Evolutionary conservation across 164 flowering plant species (phyloP), one percentile per base, ranked within the genome.

Genomic region (Nymphaea thermarum): DNA sequence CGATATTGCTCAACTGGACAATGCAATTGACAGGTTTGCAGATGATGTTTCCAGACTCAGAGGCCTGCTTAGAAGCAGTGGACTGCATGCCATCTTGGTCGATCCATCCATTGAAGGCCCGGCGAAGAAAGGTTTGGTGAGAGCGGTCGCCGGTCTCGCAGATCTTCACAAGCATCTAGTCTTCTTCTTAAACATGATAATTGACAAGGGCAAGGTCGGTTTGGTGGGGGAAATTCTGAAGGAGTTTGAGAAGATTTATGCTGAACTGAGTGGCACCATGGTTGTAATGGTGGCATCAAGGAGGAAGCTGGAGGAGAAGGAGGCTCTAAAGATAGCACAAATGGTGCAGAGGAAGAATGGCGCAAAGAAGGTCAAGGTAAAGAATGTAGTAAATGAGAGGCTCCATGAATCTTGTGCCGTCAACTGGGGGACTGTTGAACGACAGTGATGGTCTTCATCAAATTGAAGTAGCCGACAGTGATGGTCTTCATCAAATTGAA

Each of bases 201-300:
- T 81, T 18, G 71, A 72, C 68, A 84, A 80, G 64, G 69, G 74
- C 8, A 80, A 78, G 71, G 71, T 79, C 64, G 81, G 70, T 43
- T 70, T 88, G 73, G 75, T 85, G 67, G 63, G 67, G 4, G 83
- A 82, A 36, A 84, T 84, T 59, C 43, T 89, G 78, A 73, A 74
- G 68, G 91, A 87, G 68, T 89, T 87, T 59, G 66, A 73, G 65
- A 81, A 85, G 78, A 75, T 88, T 53, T 82, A 73, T 45, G 84
- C 77, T 25, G 85, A 85, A 71, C 43, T 84, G 70, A 47, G 66
- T 67, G 82, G 84, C 71, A 75, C 79, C 36, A 70, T 47, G n/a
- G 73, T 77, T 45, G 83, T 80, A 41, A 45, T 75, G 71, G 79
- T 77, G 62, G 73, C 82, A 5, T 78, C 81, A 3, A 61, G 60